Evolutionary conservation across 495 filamentous ascomycete genomes (phyloP).

Genomic region (Penicillium antarcticum): DNA sequence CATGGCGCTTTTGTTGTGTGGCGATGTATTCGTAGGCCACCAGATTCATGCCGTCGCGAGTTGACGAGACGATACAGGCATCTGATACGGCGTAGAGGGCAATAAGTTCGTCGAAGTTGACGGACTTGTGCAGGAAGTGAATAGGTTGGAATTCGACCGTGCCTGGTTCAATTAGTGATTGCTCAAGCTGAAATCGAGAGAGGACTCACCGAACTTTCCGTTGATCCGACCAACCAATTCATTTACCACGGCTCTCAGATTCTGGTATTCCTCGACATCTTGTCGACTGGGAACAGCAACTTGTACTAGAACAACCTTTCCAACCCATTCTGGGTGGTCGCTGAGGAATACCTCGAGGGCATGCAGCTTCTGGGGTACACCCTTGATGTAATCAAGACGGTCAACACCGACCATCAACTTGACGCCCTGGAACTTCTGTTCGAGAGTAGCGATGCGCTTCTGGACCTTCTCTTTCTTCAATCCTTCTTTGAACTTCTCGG

Average conservation of each 20-base stretch:
- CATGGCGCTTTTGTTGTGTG: slow-evolving; percentile 81
- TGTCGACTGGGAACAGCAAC: slow-evolving; percentile 91
- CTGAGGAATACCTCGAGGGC: slow-evolving; percentile 94
- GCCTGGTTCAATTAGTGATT: slow-evolving; percentile 40
- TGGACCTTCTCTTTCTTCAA: slow-evolving; percentile 81
- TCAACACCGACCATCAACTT: slow-evolving; percentile 97
- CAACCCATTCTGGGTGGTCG: slow-evolving; percentile 96
- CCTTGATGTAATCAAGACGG: slow-evolving; percentile 96
- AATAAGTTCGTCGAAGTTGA: slow-evolving; percentile 87
- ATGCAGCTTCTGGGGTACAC: slow-evolving; percentile 94
- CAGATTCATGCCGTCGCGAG: slow-evolving; percentile 98
- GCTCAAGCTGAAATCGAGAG: not conserved
- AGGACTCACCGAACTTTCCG: slow-evolving; percentile 71
- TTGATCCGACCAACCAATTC: slow-evolving; percentile 95
- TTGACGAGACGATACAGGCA: slow-evolving; percentile 91
- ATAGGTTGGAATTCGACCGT: slow-evolving; percentile 98
- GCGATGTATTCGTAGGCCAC: slow-evolving; percentile 98
- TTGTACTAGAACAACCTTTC: slow-evolving; percentile 95
- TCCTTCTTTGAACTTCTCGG: slow-evolving; percentile 88
- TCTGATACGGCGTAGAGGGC: slow-evolving; percentile 92
- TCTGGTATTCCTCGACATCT: slow-evolving; percentile 98
- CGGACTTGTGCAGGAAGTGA: slow-evolving; percentile 94
- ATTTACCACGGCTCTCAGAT: slow-evolving; percentile 88
- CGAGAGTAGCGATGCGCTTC: slow-evolving; percentile 78
- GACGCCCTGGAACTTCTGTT: slow-evolving; percentile 90